Conservation (phyloP, 1,139 yeast genomes). For the Debaryomycetaceae sp. region DNA sequence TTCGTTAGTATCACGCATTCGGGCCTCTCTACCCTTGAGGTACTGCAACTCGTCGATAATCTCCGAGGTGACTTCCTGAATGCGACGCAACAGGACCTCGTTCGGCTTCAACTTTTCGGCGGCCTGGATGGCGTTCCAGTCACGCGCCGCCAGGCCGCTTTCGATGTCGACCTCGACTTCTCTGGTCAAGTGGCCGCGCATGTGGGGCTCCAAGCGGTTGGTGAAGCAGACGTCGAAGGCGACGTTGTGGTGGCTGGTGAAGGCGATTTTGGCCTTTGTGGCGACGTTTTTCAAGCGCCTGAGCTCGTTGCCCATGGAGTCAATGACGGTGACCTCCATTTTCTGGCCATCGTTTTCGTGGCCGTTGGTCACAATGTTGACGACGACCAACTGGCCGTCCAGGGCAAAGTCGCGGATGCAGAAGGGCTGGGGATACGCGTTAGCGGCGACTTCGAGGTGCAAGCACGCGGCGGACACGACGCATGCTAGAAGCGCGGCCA, state of each 20-base stretch:
- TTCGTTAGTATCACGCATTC: slow-evolving; percentile 93
- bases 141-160: slow-evolving; percentile 94
- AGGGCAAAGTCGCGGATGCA: slow-evolving; percentile 88
- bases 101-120: slow-evolving; percentile 87
- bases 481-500: slow-evolving; percentile 3
- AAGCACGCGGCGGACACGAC: slow-evolving; percentile 19
- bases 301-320: slow-evolving; percentile 61
- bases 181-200: slow-evolving; percentile 27
- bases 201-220: slow-evolving; percentile 39
- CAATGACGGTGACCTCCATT: slow-evolving; percentile 51
- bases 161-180: slow-evolving; percentile 85
- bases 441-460: slow-evolving; percentile 31
- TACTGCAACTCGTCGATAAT: slow-evolving; percentile 69
- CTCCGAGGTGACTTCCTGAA: slow-evolving; percentile 78
- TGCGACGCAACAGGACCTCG: slow-evolving; percentile 77
- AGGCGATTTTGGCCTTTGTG: slow-evolving; percentile 62
- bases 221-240: slow-evolving; percentile 89
- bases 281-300: slow-evolving; percentile 55
- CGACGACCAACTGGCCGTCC: slow-evolving; percentile 77
- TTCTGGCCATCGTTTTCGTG: slow-evolving; percentile 75
- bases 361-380: slow-evolving; percentile 67
- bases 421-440: slow-evolving; percentile 25
- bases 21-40: slow-evolving; percentile 77
- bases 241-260: slow-evolving; percentile 73
- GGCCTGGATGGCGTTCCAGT: slow-evolving; percentile 93